These are phyloP conservation scores for Dioszegia aurantiaca DNA, from an alignment of 768 basidiomycete genomes.

Conservation along the genomic window DNA sequence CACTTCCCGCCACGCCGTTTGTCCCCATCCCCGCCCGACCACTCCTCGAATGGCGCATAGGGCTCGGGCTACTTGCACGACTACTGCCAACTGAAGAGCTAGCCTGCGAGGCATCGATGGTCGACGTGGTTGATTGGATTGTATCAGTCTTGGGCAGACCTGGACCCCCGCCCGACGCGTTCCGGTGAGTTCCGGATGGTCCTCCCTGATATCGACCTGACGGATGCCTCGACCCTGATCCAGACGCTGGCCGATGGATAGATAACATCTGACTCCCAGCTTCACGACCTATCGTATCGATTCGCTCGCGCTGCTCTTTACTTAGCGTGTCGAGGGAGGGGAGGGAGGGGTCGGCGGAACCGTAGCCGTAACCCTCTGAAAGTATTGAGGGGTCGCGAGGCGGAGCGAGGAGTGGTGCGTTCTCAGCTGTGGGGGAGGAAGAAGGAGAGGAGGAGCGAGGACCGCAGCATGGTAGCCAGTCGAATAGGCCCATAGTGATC, in stretches of 20 bases:
- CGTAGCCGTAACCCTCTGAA: conserved; percentile 12
- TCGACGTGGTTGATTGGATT: not conserved
- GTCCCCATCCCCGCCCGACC: not conserved
- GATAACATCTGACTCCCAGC: conserved; percentile 3
- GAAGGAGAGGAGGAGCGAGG: not conserved
- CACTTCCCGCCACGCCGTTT: not conserved
- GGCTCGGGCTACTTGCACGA: conserved; percentile 3
- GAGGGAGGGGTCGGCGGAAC: not conserved
- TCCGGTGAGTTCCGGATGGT: not conserved
- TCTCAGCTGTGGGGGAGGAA: not conserved
- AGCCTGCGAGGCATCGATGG: not conserved
- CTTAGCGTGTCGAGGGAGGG: not conserved
- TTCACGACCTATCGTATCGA: conserved; percentile 5
- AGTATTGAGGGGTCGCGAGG: conserved; percentile 11
- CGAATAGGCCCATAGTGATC: conserved; percentile 1
- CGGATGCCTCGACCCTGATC: too few relatives aligned
- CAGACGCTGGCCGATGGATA: not conserved
- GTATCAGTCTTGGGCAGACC: conserved; percentile 9
- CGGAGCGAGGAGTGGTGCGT: conserved; percentile 1
- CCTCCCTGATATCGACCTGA: not conserved
- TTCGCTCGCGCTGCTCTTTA: not conserved
- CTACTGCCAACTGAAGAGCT: conserved; percentile 1
- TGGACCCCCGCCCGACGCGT: not conserved
- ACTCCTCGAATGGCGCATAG: not conserved
- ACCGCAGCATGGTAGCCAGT: conserved; percentile 15